Evolutionary conservation across 805 yeast genomes (phyloP).

Genomic region (Pichia cephalocereana): DNA sequence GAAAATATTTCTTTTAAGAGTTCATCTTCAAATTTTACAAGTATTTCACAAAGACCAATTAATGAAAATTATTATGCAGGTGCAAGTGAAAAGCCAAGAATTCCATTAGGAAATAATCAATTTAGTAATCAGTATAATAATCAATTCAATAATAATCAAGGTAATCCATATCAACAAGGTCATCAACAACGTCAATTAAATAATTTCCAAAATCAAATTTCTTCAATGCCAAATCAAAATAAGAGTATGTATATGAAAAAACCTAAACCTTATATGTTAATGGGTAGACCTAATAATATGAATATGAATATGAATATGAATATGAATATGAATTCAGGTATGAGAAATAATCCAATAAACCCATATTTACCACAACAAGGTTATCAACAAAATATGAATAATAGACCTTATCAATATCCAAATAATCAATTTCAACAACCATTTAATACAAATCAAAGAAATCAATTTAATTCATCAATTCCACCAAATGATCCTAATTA

Average conservation of each 20-base stretch:
- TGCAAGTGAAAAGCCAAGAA: conserved; percentile 10
- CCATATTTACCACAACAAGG: too few species aligned
- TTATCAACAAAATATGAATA: too few species aligned
- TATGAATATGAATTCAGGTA: neutral
- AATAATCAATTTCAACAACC: conserved; percentile 3
- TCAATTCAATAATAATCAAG: conserved; percentile 11
- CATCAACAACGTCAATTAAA: conserved; percentile 6
- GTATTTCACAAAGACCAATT: conserved; percentile 68
- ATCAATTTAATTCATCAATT: too few species aligned
- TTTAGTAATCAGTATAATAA: conserved; percentile 3
- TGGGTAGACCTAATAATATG: conserved; percentile 1
- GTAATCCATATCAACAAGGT: conserved; percentile 10
- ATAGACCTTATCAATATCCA: conserved; percentile 11
- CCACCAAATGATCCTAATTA: too few species aligned
- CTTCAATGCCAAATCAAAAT: conserved; percentile 2
- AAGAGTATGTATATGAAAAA: neutral
- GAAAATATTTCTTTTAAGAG: conserved; percentile 2
- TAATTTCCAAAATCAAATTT: conserved; percentile 3
- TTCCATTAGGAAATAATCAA: neutral
- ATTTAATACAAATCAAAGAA: conserved; percentile 2
- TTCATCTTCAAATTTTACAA: conserved; percentile 53
- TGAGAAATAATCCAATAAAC: too few species aligned
- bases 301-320: neutral
- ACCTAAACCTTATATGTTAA: conserved; percentile 8
- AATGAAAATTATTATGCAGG: conserved; percentile 47